Base-by-base conservation (phyloP, 2,329 filamentous ascomycete species). In the Fulvia fulva region DNA sequence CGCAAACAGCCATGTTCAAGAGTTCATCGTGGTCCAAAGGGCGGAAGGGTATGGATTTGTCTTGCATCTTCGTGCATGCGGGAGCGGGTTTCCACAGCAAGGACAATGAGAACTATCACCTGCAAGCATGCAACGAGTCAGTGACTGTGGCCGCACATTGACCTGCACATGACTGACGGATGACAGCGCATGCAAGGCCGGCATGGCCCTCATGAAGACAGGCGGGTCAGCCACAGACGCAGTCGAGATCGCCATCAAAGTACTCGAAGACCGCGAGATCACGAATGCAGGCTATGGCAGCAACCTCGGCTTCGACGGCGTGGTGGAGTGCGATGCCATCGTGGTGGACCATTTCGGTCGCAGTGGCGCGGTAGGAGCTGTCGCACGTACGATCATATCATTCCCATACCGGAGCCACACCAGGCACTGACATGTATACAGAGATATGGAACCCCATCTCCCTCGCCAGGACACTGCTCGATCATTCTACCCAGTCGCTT, bases 271-370 rank as follows among this genome's bases (percentile, higher is more conserved):
- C 71, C 87, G 89, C 57, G 91, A 97, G 68, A 95, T 99, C 65
- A 99, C 95, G 34, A 99, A 99, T 73, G 90, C 93, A 37, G 94
- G 94, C 0, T 97, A 89, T 71, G 94, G 95, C 49, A 99, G 94
- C 75, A 99, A 99, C 68, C 79, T 99, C 23, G 87, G 90, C 46
- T 89, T 96, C 62, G 88, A 97, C 66, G 94, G 94, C 1, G 84
- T 86, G 1, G 94, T 97, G 12, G 94, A 99, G 73, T 95, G 92
- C 67, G 94, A 99, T 78, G 94, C 94, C 56, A 92, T 91, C 0
- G 84, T 99, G 55, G 89, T 99, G 43, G 92, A 99, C 69, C 89
- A 97, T 71, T 79, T 87, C 52, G 94, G 95, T 44, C 86, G 91
- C 63, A 97, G 93, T 72, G 94, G 94, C 65, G 94, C 91, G 44